phyloP scores from a whole-genome alignment of 2,329 filamentous ascomycete species.

The Nothomitra cinnamomea region DNA sequence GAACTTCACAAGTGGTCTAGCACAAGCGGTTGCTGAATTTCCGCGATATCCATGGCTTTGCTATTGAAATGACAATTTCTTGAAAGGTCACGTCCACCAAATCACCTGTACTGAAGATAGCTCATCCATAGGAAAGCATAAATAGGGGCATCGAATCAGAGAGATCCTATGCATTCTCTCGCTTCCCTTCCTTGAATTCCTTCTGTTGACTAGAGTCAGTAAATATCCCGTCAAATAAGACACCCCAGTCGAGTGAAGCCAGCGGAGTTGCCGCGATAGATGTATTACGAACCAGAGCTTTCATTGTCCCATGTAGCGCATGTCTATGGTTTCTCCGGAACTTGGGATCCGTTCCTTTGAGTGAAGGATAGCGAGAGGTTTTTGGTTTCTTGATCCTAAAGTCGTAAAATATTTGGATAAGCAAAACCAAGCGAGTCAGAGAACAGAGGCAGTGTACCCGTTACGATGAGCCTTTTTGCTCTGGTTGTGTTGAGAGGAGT shows the following conservation, averaged over 20 bases:
- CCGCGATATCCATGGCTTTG: too few species aligned
- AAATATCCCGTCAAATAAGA: not conserved
- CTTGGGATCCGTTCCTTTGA: slow-evolving; percentile 98
- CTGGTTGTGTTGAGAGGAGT: slow-evolving; percentile 99
- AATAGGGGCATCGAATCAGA: slow-evolving; percentile 7
- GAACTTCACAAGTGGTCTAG: too few species aligned
- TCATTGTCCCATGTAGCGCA: slow-evolving; percentile 97
- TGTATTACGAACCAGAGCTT: slow-evolving; percentile 64
- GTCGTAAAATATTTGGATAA: not conserved
- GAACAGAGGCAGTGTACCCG: slow-evolving; percentile 48
- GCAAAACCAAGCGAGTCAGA: not conserved
- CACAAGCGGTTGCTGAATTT: too few species aligned
- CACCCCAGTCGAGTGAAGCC: not conserved
- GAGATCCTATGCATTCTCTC: slow-evolving; percentile 52
- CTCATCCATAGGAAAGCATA: slow-evolving; percentile 7
- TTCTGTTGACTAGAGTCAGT: slow-evolving; percentile 42
- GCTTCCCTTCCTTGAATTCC: slow-evolving; percentile 93
- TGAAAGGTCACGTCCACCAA: not conserved
- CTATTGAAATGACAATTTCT: too few species aligned
- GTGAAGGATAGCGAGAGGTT: slow-evolving; percentile 95
- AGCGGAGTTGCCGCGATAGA: not conserved
- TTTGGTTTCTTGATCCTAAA: slow-evolving; percentile 99
- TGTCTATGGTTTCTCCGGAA: slow-evolving; percentile 99
- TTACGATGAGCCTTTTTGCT: slow-evolving; percentile 97
- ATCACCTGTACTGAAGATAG: not conserved